Evolutionary conservation across 2,329 filamentous ascomycete genomes (phyloP).

Genomic region (Periconia sp.): DNA sequence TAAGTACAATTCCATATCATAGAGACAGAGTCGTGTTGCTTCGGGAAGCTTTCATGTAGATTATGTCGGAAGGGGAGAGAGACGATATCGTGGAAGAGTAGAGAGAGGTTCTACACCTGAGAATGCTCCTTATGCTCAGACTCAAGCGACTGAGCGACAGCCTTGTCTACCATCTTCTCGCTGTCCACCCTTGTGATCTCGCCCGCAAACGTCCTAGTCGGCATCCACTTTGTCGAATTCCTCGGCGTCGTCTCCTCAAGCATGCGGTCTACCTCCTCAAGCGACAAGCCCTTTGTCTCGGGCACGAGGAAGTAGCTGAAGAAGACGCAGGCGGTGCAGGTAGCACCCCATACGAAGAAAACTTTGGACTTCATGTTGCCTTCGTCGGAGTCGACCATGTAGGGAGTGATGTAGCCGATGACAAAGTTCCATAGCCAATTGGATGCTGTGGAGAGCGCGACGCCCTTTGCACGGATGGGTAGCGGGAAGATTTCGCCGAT

Average conservation of each 20-base stretch:
- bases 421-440: conserved; percentile 92
- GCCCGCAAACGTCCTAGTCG: conserved; percentile 67
- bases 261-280: conserved; percentile 84
- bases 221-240: conserved; percentile 75
- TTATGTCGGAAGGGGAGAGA: too few relatives aligned
- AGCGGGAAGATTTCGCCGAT: conserved; percentile 92
- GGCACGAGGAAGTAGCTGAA: conserved; percentile 81
- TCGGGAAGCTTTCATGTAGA: too few relatives aligned
- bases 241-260: conserved; percentile 81
- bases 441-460: conserved; percentile 83
- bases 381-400: conserved; percentile 69
- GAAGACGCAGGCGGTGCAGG: conserved; percentile 59
- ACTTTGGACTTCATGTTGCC: conserved; percentile 66
- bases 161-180: conserved; percentile 8
- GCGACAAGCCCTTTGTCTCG: conserved; percentile 76
- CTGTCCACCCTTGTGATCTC: conserved; percentile 4
- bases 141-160: background rate
- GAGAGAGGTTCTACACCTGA: too few relatives aligned
- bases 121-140: background rate
- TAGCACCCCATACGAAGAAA: conserved; percentile 61
- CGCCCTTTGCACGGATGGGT: conserved; percentile 85
- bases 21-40: too few relatives aligned
- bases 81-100: too few relatives aligned
- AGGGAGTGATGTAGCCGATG: conserved; percentile 64
- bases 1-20: too few relatives aligned